Evolutionary conservation across 208 protist species (phyloP), one percentile per base, ranked within the genome.

Genomic region (Trypanosoma brucei): DNA sequence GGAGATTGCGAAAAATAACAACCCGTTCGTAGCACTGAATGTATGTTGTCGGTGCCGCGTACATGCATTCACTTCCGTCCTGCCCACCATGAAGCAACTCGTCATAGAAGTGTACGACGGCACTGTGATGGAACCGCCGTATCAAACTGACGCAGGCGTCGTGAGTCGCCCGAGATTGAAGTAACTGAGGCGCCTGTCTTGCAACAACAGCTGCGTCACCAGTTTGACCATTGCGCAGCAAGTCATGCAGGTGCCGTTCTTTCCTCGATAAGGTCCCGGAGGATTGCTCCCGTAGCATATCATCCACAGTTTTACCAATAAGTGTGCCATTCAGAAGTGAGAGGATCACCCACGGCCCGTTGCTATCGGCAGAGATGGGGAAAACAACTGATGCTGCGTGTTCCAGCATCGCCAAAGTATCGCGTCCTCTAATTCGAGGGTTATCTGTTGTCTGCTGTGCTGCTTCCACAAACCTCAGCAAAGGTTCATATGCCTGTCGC

Each of bases 301-400:
- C 67, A 35, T 66, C 60, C 3, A 72, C 14, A 13, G 52, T 66
- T 37, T 57, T 66, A 31, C 55, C 59, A 6, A 51, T 3, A 46
- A 40, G 42, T 14, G 59, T 58, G 38, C 67, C 67, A 33, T 56
- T 72, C 14, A 72, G 40, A 31, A 72, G 62, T 50, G 63, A 53
- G 11, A 65, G 34, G 2, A 76, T 39, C 40, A 64, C 59, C 0
- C 40, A 68, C 30, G 59, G 55, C 36, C 65, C 70, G 30, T 59
- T 54, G 50, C 50, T 31, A 35, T 54, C 30, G n/a, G 22, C 9
- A 54, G 9, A 5, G 8, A 65, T 54, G 3, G 72, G 39, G n/a
- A 72, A 35, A 31, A 72, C 63, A 57, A 74, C 53, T 52, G 67
- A 71, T 13, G 73, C 73, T 35, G 63, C 55, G 39, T 74, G 73